Conservation (phyloP, 345 rosid genomes). For the Pistacia vera region DNA sequence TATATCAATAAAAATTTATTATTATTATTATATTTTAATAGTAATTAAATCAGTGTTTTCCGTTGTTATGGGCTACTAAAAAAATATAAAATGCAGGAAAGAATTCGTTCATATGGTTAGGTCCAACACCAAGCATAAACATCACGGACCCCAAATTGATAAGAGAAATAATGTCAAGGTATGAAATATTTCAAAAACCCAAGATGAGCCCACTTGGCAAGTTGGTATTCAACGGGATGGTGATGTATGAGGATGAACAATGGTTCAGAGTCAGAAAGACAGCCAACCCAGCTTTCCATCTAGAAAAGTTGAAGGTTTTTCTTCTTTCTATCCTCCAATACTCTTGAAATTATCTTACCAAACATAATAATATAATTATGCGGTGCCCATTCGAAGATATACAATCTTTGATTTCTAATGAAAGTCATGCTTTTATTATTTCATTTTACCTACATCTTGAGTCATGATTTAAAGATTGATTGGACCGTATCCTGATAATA, state of each 20-base stretch:
- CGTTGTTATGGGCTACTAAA: no score
- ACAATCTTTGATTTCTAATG: no score
- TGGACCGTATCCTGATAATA: no score
- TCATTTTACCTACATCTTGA: no score
- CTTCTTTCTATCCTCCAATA: neutral
- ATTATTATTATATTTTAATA: no score
- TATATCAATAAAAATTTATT: no score
- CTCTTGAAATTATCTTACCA: neutral
- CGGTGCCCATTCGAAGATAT: neutral
- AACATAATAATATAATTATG: neutral
- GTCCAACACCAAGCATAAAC: slow-evolving; percentile 17
- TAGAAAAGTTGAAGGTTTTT: neutral
- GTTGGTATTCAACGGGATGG: neutral
- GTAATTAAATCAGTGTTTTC: no score
- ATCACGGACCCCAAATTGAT: slow-evolving; percentile 17
- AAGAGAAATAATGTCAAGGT: neutral
- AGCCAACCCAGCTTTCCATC: slow-evolving; percentile 10
- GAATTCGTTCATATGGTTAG: slow-evolving; percentile 4
- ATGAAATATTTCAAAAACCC: neutral
- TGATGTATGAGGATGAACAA: neutral
- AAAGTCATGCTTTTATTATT: no score
- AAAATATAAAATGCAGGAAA: slow-evolving; percentile 7
- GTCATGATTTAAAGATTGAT: no score
- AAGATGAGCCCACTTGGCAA: neutral
- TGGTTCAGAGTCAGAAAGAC: slow-evolving; percentile 20